These are phyloP conservation scores for Paulownia fortunei DNA, from an alignment of 257 asterid genomes.

Conservation along the genomic window DNA sequence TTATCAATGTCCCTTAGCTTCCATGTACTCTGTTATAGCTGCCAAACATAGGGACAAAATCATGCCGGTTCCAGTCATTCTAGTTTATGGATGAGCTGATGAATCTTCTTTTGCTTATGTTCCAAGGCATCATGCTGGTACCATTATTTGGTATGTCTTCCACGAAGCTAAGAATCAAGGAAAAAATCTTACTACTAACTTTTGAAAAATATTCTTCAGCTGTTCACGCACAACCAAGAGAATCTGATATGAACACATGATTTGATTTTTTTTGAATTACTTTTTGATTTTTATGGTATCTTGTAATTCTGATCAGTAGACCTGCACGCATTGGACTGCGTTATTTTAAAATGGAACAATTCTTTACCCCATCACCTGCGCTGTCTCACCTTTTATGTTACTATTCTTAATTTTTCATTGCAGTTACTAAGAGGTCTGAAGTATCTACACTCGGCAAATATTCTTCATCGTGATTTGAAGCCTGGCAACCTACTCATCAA, in stretches of 20 bases:
- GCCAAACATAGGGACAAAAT: not conserved
- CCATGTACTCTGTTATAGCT: not conserved
- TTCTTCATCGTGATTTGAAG: slow-evolving; percentile 67
- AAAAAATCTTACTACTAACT: not conserved
- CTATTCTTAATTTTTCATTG: not conserved
- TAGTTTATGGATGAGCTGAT: not conserved
- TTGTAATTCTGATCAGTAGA: not conserved
- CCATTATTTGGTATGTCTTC: slow-evolving; percentile 10
- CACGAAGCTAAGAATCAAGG: slow-evolving; percentile 18
- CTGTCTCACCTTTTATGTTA: not conserved
- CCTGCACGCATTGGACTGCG: not conserved
- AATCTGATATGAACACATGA: slow-evolving; percentile 9
- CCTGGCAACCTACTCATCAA: slow-evolving; percentile 71
- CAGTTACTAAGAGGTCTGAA: slow-evolving; percentile 67
- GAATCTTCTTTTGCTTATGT: slow-evolving; percentile 24
- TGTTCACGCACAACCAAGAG: slow-evolving; percentile 8
- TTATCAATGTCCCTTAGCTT: not conserved
- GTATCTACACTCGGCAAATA: slow-evolving; percentile 67
- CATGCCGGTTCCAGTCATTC: slow-evolving; percentile 6
- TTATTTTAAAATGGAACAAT: not conserved
- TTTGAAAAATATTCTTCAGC: not conserved
- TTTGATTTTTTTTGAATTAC: not conserved
- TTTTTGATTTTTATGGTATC: not conserved
- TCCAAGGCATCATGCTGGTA: slow-evolving; percentile 13
- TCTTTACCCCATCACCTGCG: not conserved